These are phyloP conservation scores for Orbilia blumenaviensis DNA, from an alignment of 2,329 filamentous ascomycete genomes.

Conservation along the genomic window DNA sequence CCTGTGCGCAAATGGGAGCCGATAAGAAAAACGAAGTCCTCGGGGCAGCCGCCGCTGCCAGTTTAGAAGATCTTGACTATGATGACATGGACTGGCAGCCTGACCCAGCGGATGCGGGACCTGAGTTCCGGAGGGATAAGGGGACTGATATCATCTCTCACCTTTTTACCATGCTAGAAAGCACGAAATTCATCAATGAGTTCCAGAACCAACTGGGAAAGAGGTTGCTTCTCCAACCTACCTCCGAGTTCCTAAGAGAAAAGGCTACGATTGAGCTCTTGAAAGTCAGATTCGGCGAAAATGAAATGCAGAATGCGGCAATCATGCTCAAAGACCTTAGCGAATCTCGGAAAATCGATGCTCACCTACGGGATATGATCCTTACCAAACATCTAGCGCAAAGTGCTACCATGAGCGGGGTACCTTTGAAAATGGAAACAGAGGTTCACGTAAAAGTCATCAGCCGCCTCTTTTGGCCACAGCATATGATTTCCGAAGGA, in stretches of 20 bases:
- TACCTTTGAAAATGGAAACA: slow-evolving; percentile 59
- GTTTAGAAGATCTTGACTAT: slow-evolving; percentile 78
- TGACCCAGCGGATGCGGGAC: slow-evolving; percentile 89
- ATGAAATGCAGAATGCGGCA: slow-evolving; percentile 87
- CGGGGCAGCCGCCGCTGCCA: slow-evolving; percentile 56
- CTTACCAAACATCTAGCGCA: slow-evolving; percentile 56
- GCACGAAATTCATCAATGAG: slow-evolving; percentile 88
- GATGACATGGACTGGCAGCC: slow-evolving; percentile 93
- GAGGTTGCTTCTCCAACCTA: slow-evolving; percentile 73
- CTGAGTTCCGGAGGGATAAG: slow-evolving; percentile 88
- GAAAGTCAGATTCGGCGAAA: slow-evolving; percentile 87
- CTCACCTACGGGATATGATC: slow-evolving; percentile 66
- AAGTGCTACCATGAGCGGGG: slow-evolving; percentile 55
- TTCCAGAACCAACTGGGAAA: slow-evolving; percentile 90
- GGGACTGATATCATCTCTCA: slow-evolving; percentile 92
- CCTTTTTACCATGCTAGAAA: slow-evolving; percentile 85
- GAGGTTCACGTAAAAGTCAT: slow-evolving; percentile 82
- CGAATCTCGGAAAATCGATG: slow-evolving; percentile 80
- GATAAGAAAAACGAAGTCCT: slow-evolving; percentile 63
- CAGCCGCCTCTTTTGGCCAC: slow-evolving; percentile 91
- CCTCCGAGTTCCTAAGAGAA: slow-evolving; percentile 78
- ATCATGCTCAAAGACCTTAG: slow-evolving; percentile 96
- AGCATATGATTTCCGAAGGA: slow-evolving; percentile 59
- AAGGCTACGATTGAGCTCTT: slow-evolving; percentile 84
- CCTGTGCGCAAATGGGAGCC: slow-evolving; percentile 59